These are phyloP conservation scores for Fraxinus sp. DNA, from an alignment of 305 asterid genomes.

Conservation along the genomic window DNA sequence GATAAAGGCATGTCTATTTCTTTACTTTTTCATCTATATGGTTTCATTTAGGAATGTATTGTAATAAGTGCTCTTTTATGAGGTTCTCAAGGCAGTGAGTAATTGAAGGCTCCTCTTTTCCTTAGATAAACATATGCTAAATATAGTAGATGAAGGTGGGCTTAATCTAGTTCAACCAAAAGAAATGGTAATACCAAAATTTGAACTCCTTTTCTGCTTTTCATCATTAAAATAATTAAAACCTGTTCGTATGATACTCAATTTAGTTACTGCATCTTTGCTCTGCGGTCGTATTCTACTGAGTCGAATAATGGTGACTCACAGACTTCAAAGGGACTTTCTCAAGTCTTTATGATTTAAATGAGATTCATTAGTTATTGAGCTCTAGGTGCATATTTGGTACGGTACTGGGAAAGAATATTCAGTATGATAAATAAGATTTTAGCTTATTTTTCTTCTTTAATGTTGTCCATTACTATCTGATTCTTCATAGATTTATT, in stretches of 20 bases:
- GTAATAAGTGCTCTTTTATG: background rate
- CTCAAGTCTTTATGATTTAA: background rate
- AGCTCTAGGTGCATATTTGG: background rate
- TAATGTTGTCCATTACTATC: background rate
- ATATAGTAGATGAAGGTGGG: background rate
- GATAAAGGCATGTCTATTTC: conserved; percentile 54
- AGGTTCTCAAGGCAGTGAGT: background rate
- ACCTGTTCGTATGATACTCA: background rate
- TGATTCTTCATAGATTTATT: background rate
- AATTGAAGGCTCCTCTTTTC: background rate
- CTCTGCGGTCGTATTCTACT: background rate
- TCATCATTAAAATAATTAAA: background rate
- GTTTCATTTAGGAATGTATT: background rate
- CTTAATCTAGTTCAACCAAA: background rate
- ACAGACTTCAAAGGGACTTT: background rate
- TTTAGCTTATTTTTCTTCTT: background rate
- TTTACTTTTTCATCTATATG: background rate
- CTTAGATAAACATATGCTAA: background rate
- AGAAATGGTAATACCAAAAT: background rate
- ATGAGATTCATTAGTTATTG: background rate
- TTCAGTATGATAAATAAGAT: background rate
- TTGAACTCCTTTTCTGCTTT: background rate
- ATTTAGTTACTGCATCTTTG: background rate
- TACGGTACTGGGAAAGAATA: background rate
- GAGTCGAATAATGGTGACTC: background rate